Conservation (phyloP, 208 protist genomes). For the Naegleria fowleri region DNA sequence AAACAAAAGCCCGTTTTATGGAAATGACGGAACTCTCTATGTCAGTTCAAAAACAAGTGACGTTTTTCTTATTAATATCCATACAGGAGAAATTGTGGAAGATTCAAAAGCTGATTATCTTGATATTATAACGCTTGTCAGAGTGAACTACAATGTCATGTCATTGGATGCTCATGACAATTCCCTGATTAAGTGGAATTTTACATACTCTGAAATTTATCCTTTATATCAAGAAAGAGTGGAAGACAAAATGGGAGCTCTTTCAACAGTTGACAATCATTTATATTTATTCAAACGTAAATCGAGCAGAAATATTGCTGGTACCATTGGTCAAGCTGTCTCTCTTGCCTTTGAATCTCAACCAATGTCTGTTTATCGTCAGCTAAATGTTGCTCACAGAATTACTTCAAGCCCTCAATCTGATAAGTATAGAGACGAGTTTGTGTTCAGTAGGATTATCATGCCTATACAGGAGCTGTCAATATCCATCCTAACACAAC, state of each 20-base stretch:
- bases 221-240: neutral
- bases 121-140: neutral
- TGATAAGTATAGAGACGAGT: neutral
- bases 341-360: neutral
- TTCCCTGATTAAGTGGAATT: neutral
- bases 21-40: neutral
- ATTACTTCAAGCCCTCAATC: neutral
- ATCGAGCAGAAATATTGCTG: neutral
- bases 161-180: neutral
- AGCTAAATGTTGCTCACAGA: neutral
- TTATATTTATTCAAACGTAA: neutral
- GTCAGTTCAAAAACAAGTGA: neutral
- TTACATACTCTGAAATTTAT: constrained; percentile 21
- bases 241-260: neutral
- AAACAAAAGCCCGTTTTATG: neutral
- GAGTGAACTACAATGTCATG: neutral
- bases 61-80: neutral
- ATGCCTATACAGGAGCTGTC: neutral
- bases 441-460: neutral
- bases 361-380: neutral
- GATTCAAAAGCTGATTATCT: neutral
- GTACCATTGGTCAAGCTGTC: neutral
- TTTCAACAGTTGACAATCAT: neutral
- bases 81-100: neutral
- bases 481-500: neutral